Evolutionary conservation across 2,329 filamentous ascomycete species (phyloP).

Genomic region (Parastagonospora nodorum): DNA sequence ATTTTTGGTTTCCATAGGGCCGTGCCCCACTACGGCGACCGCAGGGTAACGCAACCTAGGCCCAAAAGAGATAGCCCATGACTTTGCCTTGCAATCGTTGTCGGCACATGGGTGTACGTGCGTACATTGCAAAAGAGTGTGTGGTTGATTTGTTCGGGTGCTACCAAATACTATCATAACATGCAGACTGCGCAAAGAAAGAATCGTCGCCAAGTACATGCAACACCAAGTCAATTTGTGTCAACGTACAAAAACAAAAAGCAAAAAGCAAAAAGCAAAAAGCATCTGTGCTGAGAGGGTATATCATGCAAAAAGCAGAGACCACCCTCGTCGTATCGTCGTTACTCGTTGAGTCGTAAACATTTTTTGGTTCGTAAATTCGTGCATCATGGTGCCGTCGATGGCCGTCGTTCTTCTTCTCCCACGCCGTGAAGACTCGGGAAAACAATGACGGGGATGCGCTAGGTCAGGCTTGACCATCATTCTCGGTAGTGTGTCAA

Average conservation of each 20-base stretch:
- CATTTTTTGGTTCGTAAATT: slow-evolving; percentile 15
- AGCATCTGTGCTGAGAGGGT: slow-evolving; percentile 29
- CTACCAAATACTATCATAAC: neutral
- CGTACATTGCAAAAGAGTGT: neutral
- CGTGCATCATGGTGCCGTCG: slow-evolving; percentile 6
- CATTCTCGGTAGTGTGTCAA: neutral
- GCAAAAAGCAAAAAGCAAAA: neutral
- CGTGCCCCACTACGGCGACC: slow-evolving; percentile 16
- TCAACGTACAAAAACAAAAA: neutral
- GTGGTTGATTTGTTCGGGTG: neutral
- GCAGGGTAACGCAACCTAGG: slow-evolving; percentile 5
- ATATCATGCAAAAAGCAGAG: slow-evolving; percentile 39
- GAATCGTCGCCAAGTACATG: no score
- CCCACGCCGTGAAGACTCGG: no score
- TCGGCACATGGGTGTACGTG: neutral
- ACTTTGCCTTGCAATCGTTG: neutral
- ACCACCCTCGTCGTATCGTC: slow-evolving; percentile 29
- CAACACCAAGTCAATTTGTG: no score
- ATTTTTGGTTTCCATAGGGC: slow-evolving; percentile 31
- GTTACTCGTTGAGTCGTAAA: slow-evolving; percentile 34
- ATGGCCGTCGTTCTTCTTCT: no score
- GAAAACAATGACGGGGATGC: no score
- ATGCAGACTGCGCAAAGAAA: neutral
- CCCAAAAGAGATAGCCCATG: slow-evolving; percentile 7
- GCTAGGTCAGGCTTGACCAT: no score